Evolutionary conservation across 495 filamentous ascomycete species (phyloP), one percentile per base, ranked within the genome.

Genomic region (Penicillium bialowiezense): DNA sequence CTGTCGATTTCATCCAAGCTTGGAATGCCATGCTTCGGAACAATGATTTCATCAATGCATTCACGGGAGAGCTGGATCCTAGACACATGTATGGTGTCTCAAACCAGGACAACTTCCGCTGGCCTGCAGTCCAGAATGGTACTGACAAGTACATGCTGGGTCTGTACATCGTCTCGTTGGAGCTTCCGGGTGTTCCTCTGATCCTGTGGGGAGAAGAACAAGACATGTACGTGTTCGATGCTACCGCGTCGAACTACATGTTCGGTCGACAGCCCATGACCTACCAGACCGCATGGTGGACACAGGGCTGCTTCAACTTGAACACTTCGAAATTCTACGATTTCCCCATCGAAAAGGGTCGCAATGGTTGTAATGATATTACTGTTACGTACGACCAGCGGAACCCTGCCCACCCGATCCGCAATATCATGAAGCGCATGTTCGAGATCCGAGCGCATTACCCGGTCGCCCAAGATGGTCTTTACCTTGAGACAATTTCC

Each of bases 121-220:
- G 76, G 76, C 76, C 76, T 3, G 70, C 73, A 5, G 60, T 80
- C 32, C 54, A 55, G 15, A 73, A 78, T 42, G 76, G 76, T 34
- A 76, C 74, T 3, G 55, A 71, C 32, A 70, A 70, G 19, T 69
- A 72, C 44, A 50, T 74, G 23, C 63, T 80, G 3, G 76, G 64
- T 35, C 59, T 72, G 7, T 76, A 72, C 51, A 67, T 80, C 21
- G 62, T 69, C 20, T 74, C 70, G 15, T 46, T 78, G 41, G 52
- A 70, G 34, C 64, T 80, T 46, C 76, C 76, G 6, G 76, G 76
- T 9, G 74, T 77, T 32, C 76, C 76, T 18, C 51, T 78, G 4
- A 52, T 77, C 23, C 49, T 65, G 13, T 79, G 73, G 73, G 76
- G 76, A n/a, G 75, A 79, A 51, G 76, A 79, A 53, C 76, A 79